Percentiles rank a stretch among this genome's conserved stretches.
These are phyloP conservation scores for Penicillium longicatenatum DNA, from an alignment of 495 filamentous ascomycete genomes.

Conservation along the genomic window DNA sequence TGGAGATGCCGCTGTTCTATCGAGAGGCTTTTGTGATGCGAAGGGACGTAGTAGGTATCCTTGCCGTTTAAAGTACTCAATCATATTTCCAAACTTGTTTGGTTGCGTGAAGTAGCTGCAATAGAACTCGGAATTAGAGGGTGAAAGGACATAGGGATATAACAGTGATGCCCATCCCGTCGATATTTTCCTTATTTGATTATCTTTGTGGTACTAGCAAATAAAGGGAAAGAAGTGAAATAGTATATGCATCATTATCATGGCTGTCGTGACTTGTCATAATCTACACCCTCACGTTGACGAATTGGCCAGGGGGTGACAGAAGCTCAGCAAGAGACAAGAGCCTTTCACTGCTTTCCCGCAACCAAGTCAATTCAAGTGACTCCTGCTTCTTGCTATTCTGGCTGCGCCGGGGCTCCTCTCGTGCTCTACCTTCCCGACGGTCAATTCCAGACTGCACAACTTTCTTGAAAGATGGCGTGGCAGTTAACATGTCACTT, in stretches of 20 bases:
- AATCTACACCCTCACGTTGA: neutral
- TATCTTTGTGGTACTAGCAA: neutral
- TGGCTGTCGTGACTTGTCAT: constrained; percentile 17
- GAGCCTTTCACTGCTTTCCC: constrained; percentile 46
- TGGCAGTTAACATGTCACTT: constrained; percentile 41
- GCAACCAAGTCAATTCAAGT: constrained; percentile 40
- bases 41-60: too few species aligned
- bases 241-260: constrained; percentile 15
- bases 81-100: too few species aligned
- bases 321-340: constrained; percentile 36
- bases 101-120: too few species aligned
- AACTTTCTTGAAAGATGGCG: constrained; percentile 47
- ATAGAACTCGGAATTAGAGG: neutral
- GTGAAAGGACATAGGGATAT: too few species aligned
- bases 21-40: too few species aligned
- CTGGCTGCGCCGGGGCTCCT: constrained; percentile 43
- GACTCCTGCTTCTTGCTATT: constrained; percentile 39
- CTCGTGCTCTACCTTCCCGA: constrained; percentile 55
- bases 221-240: neutral
- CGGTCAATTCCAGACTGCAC: constrained; percentile 65
- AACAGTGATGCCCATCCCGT: neutral
- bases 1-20: too few species aligned
- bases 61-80: too few species aligned
- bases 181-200: neutral
- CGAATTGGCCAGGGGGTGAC: neutral